phyloP scores from a whole-genome alignment of 75 land plant genomes.

The Cryptomeria japonica region DNA sequence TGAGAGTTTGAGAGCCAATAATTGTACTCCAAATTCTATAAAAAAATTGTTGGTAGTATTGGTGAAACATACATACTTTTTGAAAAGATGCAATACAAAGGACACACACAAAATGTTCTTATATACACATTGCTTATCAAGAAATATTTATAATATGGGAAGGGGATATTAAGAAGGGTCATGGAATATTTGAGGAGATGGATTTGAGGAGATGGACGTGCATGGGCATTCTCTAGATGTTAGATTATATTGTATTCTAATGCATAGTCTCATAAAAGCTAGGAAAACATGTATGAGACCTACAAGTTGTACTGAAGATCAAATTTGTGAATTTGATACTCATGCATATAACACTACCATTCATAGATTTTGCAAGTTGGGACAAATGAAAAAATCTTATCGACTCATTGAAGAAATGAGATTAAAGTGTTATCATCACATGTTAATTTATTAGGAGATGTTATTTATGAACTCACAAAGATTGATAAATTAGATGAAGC shows the following conservation, averaged over 20 bases:
- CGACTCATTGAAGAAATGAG: constrained; percentile 82
- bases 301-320: constrained; percentile 61
- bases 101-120: constrained; percentile 36
- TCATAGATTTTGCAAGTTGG: constrained; percentile 72
- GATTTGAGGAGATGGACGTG: too few species aligned
- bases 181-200: constrained; percentile 60
- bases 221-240: constrained; percentile 62
- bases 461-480: constrained; percentile 75
- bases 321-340: constrained; percentile 66
- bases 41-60: constrained; percentile 57
- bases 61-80: constrained; percentile 60
- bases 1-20: constrained; percentile 35
- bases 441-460: constrained; percentile 58
- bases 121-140: constrained; percentile 68
- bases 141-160: constrained; percentile 62
- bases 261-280: constrained; percentile 63
- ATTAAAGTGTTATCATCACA: constrained; percentile 43
- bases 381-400: constrained; percentile 76
- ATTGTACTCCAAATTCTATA: constrained; percentile 35
- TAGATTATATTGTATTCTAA: constrained; percentile 68
- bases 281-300: constrained; percentile 59
- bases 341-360: constrained; percentile 66
- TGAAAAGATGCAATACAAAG: constrained; percentile 60
- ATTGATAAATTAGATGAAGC: constrained; percentile 79
- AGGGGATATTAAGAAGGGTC: constrained; percentile 59